Evolutionary conservation across 2,329 filamentous ascomycete genomes (phyloP), one percentile per base, ranked within the genome.

Genomic region (Fusarium sororula): DNA sequence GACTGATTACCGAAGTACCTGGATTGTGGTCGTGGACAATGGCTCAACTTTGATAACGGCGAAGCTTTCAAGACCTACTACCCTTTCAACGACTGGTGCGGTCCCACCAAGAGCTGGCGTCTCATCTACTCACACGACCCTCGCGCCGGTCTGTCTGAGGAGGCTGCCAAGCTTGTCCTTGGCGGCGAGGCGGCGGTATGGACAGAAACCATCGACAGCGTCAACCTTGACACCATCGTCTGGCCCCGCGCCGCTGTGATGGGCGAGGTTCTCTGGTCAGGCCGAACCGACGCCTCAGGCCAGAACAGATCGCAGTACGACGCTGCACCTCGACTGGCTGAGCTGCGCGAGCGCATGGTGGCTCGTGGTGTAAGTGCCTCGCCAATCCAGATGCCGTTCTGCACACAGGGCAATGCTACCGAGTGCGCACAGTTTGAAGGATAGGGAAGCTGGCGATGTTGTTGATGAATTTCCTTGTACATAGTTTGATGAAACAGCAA

Each of bases 121-220:
- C 85, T 94, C 35, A 88, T 96, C 66, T 97, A 97, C 86, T 89
- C 90, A 26, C 93, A 96, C 81, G 92, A 97, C 79, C 94, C 94
- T 1, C 84, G 91, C 7, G 86, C 84, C 6, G 89, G 89, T 51
- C 86, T 97, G 9, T 88, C 91, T 0, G 83, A 82, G 15, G 86
- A 90, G 32, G 82, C 90, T 48, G 89, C 90, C 32, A 87, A 91
- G 78, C 87, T 94, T 18, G 91, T 97, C 6, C 81, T 96, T 14
- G 95, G 95, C 50, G 95, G 94, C 32, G 95, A 97, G 84, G 90
- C 92, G 22, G 92, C 93, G 63, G 89, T 94, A 66, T 98, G 94
- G 94, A 89, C 88, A 72, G 95, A 97, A 84, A 92, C 92, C n/a
- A 87, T 89, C 70, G 95, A 98, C 81, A 83, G 89, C 7, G 84